phyloP scores from a whole-genome alignment of 345 rosid genomes.

The Lepidium aucheri region DNA sequence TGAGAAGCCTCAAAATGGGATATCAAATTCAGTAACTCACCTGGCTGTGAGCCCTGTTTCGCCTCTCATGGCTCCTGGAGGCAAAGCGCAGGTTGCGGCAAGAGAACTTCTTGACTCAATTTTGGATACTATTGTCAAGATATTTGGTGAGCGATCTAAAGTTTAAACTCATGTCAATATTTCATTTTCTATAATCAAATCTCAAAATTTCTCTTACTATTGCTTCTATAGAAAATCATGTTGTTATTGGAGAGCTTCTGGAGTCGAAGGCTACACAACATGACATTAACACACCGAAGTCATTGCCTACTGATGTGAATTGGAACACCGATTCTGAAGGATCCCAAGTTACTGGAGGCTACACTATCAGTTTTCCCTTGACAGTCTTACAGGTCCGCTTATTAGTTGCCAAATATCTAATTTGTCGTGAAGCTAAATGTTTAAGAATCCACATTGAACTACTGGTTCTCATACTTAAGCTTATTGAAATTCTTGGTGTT shows the following conservation, averaged over 20 bases:
- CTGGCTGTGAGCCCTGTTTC: slow-evolving; percentile 96
- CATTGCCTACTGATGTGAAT: slow-evolving; percentile 48
- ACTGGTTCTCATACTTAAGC: slow-evolving; percentile 8
- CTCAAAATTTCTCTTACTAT: slow-evolving; percentile 12
- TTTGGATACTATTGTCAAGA: slow-evolving; percentile 67
- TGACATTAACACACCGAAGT: slow-evolving; percentile 61
- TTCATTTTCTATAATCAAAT: background rate
- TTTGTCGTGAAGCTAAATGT: slow-evolving; percentile 1
- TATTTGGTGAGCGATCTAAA: slow-evolving; percentile 61
- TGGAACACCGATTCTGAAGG: slow-evolving; percentile 74
- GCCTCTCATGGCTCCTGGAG: slow-evolving; percentile 88
- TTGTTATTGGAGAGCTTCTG: slow-evolving; percentile 88
- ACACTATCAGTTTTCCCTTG: slow-evolving; percentile 85
- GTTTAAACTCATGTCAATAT: slow-evolving; percentile 5
- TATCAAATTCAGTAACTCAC: slow-evolving; percentile 51
- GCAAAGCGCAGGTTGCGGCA: slow-evolving; percentile 88
- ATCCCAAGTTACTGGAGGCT: slow-evolving; percentile 90
- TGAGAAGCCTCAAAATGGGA: slow-evolving; percentile 78
- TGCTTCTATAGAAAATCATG: slow-evolving; percentile 66
- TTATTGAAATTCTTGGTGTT: background rate
- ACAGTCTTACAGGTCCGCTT: slow-evolving; percentile 78
- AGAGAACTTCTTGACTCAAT: slow-evolving; percentile 89
- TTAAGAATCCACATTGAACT: slow-evolving; percentile 16
- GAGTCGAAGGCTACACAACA: slow-evolving; percentile 62
- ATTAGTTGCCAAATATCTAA: background rate